Evolutionary conservation across 2,329 filamentous ascomycete genomes (phyloP).

Genomic region (Fusarium napiforme): DNA sequence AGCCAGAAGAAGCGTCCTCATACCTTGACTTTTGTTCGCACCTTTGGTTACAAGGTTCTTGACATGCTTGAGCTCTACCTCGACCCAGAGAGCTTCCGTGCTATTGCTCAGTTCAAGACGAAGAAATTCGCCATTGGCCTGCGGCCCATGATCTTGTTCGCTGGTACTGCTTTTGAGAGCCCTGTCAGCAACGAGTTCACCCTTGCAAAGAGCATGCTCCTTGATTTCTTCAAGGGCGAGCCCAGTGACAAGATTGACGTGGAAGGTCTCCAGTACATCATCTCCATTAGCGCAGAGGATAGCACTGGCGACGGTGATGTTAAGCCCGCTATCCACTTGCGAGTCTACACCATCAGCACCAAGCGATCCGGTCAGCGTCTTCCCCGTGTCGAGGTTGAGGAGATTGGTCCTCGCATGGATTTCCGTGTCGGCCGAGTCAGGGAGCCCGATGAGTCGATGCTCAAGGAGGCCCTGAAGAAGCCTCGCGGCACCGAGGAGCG

Average conservation of each 20-base stretch:
- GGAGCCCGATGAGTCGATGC: conserved; percentile 80
- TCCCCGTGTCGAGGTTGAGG: conserved; percentile 91
- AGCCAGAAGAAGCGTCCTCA: conserved; percentile 97
- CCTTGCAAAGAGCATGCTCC: conserved; percentile 84
- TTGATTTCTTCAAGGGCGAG: conserved; percentile 89
- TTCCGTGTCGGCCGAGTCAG: conserved; percentile 84
- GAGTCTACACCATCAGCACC: conserved; percentile 87
- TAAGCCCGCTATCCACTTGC: conserved; percentile 71
- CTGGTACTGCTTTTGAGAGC: conserved; percentile 87
- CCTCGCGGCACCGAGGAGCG: conserved; percentile 78
- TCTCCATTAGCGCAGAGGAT: conserved; percentile 83
- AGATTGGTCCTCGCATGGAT: conserved; percentile 95
- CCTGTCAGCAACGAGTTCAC: conserved; percentile 83
- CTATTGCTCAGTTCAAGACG: conserved; percentile 79
- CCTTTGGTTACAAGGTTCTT: conserved; percentile 86
- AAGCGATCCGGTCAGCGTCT: conserved; percentile 87
- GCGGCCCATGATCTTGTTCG: conserved; percentile 91
- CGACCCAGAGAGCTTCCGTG: conserved; percentile 77
- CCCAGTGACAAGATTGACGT: conserved; percentile 87
- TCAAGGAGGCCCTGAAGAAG: conserved; percentile 92
- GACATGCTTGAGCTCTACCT: conserved; percentile 96
- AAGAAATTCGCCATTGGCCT: conserved; percentile 81
- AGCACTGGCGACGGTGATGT: conserved; percentile 54
- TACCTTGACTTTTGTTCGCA: conserved; percentile 82
- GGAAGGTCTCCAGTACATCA: conserved; percentile 90